Base-by-base conservation (phyloP, 164 flowering plant genomes). In the Hamamelis virginiana region DNA sequence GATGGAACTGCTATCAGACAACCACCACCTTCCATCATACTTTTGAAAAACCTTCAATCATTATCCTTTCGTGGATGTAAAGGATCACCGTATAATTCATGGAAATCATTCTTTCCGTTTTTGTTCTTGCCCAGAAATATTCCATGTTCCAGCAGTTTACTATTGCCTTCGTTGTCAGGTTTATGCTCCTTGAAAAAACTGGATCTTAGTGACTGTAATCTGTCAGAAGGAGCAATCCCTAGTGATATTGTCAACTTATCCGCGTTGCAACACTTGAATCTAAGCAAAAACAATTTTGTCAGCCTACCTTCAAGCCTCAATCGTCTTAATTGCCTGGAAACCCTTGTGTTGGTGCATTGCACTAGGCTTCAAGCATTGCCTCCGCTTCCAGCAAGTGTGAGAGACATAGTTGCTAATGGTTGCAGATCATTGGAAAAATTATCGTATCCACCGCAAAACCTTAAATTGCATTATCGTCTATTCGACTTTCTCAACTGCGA, bases 1-100 rank as follows among this genome's bases (percentile, higher is more conserved):
- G 50, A 66, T 56, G 74, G 66, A 57, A 77, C 80, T 58, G 61
- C 80, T 6, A 71, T 73, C 14, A 46, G 22, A 13, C 14, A 62
- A 19, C 56, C 62, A 46, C 77, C 75, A 50, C 11, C 47, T 16
- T 64, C 73, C 16, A 26, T 74, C 38, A 25, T 64, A n/a, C 48
- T 41, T 5, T 50, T 69, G 27, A 52, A 44, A 27, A 75, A 75
- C 9, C 71, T 75, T 0, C 43, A 70, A 23, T 9, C 8, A 12
- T 33, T 61, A 23, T 59, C 50, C 16, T 15, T 68, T 58, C 46
- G 53, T 48, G 2, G 53, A 51, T 28, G 26, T 16, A 22, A 56
- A 44, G 10, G 27, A 64, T 16, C 51, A 69, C 18, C 56, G 23
- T 12, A 56, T 19, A 19, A 25, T n/a, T n/a, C n/a, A n/a, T n/a